phyloP scores from a whole-genome alignment of 495 filamentous ascomycete species.

The Choiromyces venosus region DNA sequence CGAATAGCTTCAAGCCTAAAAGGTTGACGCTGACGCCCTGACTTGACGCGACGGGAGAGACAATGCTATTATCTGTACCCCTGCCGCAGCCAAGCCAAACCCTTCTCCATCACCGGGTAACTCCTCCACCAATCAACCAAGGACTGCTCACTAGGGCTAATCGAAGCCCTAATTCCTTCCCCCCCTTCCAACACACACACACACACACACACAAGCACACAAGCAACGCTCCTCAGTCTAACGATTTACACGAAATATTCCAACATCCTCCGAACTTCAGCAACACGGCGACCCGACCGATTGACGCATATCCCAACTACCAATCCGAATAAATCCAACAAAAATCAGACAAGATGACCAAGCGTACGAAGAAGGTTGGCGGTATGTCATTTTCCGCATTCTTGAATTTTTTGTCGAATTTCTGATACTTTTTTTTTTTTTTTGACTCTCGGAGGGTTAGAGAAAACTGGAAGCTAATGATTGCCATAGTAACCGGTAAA shows the following conservation, averaged over 20 bases:
- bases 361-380: constrained; percentile 98
- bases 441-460: background rate
- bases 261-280: background rate
- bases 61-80: background rate
- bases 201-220: constrained; percentile 6
- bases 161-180: constrained; percentile 11
- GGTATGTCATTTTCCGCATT: constrained; percentile 46
- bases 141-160: constrained; percentile 30
- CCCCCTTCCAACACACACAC: constrained; percentile 19
- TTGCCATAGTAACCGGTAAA: constrained; percentile 56
- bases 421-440: too few relatives aligned
- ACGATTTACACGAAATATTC: constrained; percentile 1
- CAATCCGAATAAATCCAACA: constrained; percentile 20
- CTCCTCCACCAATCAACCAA: background rate
- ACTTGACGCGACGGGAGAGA: background rate
- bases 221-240: background rate
- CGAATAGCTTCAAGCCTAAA: constrained; percentile 8
- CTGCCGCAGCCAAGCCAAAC: background rate
- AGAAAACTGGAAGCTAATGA: constrained; percentile 10
- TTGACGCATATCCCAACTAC: constrained; percentile 20
- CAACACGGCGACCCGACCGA: constrained; percentile 12
- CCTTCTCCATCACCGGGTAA: constrained; percentile 14
- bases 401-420: background rate
- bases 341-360: constrained; percentile 71
- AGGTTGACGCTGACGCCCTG: constrained; percentile 8